Evolutionary conservation across 163 green algal genomes (phyloP).

Genomic region (Chlorella variabilis): DNA sequence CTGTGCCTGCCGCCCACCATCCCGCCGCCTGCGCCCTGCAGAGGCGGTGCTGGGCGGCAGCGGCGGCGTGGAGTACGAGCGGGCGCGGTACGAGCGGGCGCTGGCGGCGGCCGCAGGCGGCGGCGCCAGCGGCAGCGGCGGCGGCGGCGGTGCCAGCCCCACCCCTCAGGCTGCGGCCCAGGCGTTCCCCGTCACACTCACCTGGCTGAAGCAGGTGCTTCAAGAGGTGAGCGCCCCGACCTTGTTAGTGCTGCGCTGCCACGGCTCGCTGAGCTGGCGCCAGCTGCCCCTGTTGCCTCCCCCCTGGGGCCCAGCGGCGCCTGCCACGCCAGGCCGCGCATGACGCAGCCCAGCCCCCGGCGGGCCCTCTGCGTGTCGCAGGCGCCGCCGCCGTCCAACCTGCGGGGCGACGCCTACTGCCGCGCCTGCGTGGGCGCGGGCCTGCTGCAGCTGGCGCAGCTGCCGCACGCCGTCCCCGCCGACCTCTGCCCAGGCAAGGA

Average conservation of each 20-base stretch:
- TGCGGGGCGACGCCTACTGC: not conserved
- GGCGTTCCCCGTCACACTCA: conserved; percentile 26
- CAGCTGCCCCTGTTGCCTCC: too few species aligned
- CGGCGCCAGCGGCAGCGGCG: too few species aligned
- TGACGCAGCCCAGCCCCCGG: too few species aligned
- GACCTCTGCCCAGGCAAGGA: conserved; percentile 35
- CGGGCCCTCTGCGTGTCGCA: too few species aligned
- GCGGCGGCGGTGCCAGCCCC: not conserved
- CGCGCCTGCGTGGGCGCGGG: conserved; percentile 11
- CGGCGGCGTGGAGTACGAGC: conserved; percentile 42
- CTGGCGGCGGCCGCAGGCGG: not conserved
- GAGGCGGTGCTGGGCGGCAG: conserved; percentile 35
- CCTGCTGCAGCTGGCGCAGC: conserved; percentile 36
- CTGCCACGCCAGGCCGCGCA: too few species aligned
- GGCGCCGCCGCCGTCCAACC: not conserved
- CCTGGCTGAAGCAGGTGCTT: conserved; percentile 31
- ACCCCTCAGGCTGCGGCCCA: not conserved
- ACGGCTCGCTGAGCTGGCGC: not conserved
- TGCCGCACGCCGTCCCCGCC: not conserved
- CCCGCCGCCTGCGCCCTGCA: conserved; percentile 11
- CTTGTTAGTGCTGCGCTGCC: not conserved
- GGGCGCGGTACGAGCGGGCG: conserved; percentile 21
- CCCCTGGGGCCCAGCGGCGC: too few species aligned
- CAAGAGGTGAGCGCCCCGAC: not conserved
- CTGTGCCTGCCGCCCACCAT: too few species aligned